These are phyloP conservation scores for Meripilus lineatus DNA, from an alignment of 1,284 basidiomycete species.

Conservation along the genomic window DNA sequence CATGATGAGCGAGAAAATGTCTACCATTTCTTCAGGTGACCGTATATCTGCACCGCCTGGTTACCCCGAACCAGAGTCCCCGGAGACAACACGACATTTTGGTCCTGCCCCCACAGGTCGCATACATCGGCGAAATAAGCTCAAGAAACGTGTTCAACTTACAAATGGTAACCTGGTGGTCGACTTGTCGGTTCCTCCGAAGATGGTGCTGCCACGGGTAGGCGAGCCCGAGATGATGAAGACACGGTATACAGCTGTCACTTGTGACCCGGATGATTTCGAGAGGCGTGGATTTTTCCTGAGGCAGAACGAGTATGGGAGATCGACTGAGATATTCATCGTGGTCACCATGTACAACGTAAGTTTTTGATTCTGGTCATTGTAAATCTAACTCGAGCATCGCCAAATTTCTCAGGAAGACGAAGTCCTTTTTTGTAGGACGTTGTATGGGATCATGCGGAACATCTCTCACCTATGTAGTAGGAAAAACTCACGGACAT, in stretches of 20 bases:
- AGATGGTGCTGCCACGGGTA: constrained; percentile 77
- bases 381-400: not conserved
- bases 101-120: constrained; percentile 83
- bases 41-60: constrained; percentile 11
- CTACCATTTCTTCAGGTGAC: constrained; percentile 10
- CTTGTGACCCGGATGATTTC: constrained; percentile 93
- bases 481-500: constrained; percentile 90
- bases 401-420: constrained; percentile 69
- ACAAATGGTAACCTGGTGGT: constrained; percentile 86
- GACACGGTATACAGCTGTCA: constrained; percentile 85
- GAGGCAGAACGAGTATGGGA: constrained; percentile 75
- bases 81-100: constrained; percentile 73
- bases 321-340: constrained; percentile 91
- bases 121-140: constrained; percentile 68
- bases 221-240: constrained; percentile 82
- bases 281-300: constrained; percentile 79
- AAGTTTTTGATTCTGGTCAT: constrained; percentile 28
- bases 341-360: constrained; percentile 97
- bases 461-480: constrained; percentile 90
- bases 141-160: constrained; percentile 65
- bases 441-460: constrained; percentile 93
- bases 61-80: constrained; percentile 29
- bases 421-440: constrained; percentile 90
- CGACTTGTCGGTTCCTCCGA: constrained; percentile 80
- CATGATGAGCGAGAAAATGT: constrained; percentile 18